These are phyloP conservation scores for Penicillium paxilli DNA, from an alignment of 495 filamentous ascomycete genomes.

Conservation along the genomic window DNA sequence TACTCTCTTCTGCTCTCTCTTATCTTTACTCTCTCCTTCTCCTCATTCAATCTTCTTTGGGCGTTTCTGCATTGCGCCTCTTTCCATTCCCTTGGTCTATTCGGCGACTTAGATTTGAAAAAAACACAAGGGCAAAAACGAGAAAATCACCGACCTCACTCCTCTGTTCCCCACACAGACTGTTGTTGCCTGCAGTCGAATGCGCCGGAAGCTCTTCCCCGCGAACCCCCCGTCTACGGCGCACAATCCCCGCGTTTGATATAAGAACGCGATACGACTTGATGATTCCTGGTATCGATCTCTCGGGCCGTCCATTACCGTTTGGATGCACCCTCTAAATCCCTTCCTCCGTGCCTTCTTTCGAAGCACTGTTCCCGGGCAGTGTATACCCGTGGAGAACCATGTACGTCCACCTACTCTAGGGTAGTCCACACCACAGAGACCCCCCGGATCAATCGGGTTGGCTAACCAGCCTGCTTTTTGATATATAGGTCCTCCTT, in stretches of 20 bases:
- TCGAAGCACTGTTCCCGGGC: conserved; percentile 86
- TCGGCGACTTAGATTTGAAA: no score
- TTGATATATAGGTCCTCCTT: conserved; percentile 67
- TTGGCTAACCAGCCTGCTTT: conserved; percentile 12
- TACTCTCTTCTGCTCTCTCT: background rate
- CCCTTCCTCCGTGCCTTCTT: conserved; percentile 98
- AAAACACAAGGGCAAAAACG: no score
- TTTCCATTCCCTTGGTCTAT: no score
- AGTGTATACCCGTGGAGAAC: conserved; percentile 89
- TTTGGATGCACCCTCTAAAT: conserved; percentile 99
- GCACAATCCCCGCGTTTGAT: conserved; percentile 22
- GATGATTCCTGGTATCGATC: conserved; percentile 39
- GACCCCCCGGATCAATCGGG: conserved; percentile 14
- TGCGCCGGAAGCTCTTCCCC: conserved; percentile 41
- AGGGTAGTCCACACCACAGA: no score
- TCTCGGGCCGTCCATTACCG: conserved; percentile 50
- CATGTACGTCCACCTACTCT: conserved; percentile 57
- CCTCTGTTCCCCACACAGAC: background rate
- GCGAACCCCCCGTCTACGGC: conserved; percentile 30
- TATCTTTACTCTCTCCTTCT: no score
- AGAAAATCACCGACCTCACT: no score
- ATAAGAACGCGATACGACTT: conserved; percentile 34
- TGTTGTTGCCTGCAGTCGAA: conserved; percentile 32
- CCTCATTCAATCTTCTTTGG: no score
- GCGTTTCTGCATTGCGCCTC: conserved; percentile 1